Base-by-base conservation (phyloP, 306 rosid genomes). In the Acacia acuminata region DNA sequence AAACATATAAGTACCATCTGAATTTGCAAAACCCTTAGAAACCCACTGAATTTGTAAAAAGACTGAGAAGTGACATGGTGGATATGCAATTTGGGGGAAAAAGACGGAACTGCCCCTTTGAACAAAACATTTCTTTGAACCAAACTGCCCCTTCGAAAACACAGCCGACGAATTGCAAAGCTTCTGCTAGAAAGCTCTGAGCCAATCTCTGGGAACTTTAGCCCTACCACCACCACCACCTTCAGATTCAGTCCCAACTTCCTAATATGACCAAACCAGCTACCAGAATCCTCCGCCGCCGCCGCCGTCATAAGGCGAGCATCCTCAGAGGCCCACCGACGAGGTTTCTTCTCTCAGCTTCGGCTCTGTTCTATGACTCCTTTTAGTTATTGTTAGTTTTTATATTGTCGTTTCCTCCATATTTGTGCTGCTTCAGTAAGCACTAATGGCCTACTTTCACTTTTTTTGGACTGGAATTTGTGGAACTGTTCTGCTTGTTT, bases 151-250 rank as follows among this genome's bases (percentile, higher is more conserved):
- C 36, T 44, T 80, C 69, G 80, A 12, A 30, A 30, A 30, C 32
- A 30, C 32, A 30, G 32, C 32, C 1, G 2, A 30, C 32, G 89
- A 90, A 58, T 90, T 92, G 84, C 7, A 58, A 30, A 30, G 32
- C 89, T 78, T 94, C 98, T 67, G 92, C 94, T 0, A 88, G 98
- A 82, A 89, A 92, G 67, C 97, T 94, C 79, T 90, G 97, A 61
- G 92, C 97, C 0, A 87, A 44, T 47, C 90, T 94, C 61, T 94
- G 98, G 94, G 88, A 94, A 74, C 61, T 89, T 72, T 89, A 82
- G 47, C 80, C 90, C 84, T 30, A n/a, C n/a, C n/a, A 30, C 32
- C 90, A 86, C 90, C 90, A 86, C 90, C 84, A 83, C 17, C 70
- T 13, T 15, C 50, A 56, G 17, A 22, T 61, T 27, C 69, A 50